Evolutionary conservation across 2,329 filamentous ascomycete species (phyloP).

Genomic region (Fusarium mundagurra): DNA sequence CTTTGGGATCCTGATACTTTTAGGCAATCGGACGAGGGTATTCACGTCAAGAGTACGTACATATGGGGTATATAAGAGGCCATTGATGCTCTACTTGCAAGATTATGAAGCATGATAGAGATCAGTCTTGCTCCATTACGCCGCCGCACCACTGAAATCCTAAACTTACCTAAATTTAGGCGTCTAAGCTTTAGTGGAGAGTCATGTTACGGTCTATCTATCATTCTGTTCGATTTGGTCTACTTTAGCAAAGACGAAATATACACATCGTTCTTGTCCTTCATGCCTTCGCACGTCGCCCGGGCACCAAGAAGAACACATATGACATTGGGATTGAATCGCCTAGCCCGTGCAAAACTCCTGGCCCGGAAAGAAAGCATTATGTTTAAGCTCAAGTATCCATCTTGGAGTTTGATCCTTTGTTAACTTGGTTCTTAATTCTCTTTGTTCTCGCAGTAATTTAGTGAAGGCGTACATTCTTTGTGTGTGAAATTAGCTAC

Average conservation of each 20-base stretch:
- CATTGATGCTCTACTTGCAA: neutral
- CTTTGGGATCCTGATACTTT: too few species aligned
- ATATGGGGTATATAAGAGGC: neutral
- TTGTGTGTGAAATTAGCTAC: neutral
- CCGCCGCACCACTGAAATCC: neutral
- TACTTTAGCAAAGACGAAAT: neutral
- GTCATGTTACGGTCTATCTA: neutral
- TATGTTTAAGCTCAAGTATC: neutral
- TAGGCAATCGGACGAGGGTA: neutral
- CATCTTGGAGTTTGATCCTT: neutral
- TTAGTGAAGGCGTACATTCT: neutral
- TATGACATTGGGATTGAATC: neutral
- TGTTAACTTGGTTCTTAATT: neutral
- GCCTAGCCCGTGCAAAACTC: neutral
- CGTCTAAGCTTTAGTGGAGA: neutral
- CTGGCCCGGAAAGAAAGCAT: neutral
- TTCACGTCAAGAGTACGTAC: neutral
- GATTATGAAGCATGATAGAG: neutral
- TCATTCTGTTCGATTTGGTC: too few species aligned
- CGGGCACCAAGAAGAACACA: neutral
- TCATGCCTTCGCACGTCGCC: accelerated
- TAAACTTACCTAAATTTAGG: neutral
- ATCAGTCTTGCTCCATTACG: neutral
- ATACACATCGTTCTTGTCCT: neutral
- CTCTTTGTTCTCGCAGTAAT: neutral